phyloP scores from a whole-genome alignment of 352 stramenopile genomes.

The Phytophthora sojae region DNA sequence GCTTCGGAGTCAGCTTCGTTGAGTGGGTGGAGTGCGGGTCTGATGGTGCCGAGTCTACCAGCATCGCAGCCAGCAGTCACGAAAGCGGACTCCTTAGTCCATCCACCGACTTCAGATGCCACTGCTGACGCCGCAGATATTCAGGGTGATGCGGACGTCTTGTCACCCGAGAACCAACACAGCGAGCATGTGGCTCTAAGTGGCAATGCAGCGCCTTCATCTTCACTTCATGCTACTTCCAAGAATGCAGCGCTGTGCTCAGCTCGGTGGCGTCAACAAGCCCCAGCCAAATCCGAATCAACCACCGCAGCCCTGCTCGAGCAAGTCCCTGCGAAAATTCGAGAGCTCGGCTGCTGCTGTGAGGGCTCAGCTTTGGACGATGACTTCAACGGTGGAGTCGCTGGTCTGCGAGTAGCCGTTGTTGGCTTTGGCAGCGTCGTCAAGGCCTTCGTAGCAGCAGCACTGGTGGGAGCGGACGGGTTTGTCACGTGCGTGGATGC shows the following conservation, averaged over 20 bases:
- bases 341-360: conserved; percentile 34
- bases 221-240: background rate
- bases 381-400: conserved; percentile 31
- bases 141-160: conserved; percentile 3
- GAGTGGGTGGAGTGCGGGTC: conserved; percentile 12
- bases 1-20: conserved; percentile 4
- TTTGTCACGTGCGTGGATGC: conserved; percentile 56
- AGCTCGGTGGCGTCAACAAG: conserved; percentile 27
- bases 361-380: conserved; percentile 26
- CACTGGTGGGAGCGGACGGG: conserved; percentile 48
- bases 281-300: background rate
- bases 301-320: conserved; percentile 10
- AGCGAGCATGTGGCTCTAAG: background rate
- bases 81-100: conserved; percentile 2
- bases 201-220: too few relatives aligned
- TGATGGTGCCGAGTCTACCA: conserved; percentile 1
- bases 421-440: conserved; percentile 53
- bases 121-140: background rate
- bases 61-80: conserved; percentile 4
- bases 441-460: conserved; percentile 51
- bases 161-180: conserved; percentile 8
- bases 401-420: conserved; percentile 50
- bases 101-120: background rate
- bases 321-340: conserved; percentile 35
- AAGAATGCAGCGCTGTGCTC: conserved; percentile 16